phyloP scores from a whole-genome alignment of 1,284 basidiomycete species.

The Ganoderma resinaceum region DNA sequence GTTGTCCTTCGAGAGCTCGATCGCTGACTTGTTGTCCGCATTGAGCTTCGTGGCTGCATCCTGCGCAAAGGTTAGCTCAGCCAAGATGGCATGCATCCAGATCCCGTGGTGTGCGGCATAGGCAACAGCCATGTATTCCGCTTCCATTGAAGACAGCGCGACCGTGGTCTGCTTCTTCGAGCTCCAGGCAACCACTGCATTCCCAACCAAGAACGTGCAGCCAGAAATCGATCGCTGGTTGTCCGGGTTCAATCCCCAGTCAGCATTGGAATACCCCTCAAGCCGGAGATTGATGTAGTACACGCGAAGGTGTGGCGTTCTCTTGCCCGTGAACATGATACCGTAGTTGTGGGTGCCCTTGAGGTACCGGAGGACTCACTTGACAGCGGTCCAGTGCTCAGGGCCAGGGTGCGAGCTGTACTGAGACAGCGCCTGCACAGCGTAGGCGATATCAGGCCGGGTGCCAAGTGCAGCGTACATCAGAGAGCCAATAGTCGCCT shows the following conservation, averaged over 20 bases:
- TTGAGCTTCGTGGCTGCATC: background rate
- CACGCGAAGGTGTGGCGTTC: background rate
- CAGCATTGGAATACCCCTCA: slow-evolving; percentile 11
- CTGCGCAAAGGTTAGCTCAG: slow-evolving; percentile 28
- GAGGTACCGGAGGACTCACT: slow-evolving; percentile 22
- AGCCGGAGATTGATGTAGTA: slow-evolving; percentile 13
- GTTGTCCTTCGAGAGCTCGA: slow-evolving; percentile 11
- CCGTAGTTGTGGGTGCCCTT: slow-evolving; percentile 17
- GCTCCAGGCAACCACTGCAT: slow-evolving; percentile 21
- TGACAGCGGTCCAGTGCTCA: slow-evolving; percentile 21
- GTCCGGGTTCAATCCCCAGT: slow-evolving; percentile 13
- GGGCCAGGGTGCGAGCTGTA: slow-evolving; percentile 11
- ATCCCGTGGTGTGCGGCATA: slow-evolving; percentile 29
- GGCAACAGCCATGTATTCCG: slow-evolving; percentile 27
- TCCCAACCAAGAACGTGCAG: slow-evolving; percentile 16
- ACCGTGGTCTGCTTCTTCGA: slow-evolving; percentile 26
- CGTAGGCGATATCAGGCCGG: slow-evolving; percentile 19
- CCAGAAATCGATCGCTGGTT: slow-evolving; percentile 19
- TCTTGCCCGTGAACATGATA: slow-evolving; percentile 16
- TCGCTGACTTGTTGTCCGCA: slow-evolving; percentile 6
- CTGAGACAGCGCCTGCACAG: slow-evolving; percentile 16
- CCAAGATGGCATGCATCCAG: slow-evolving; percentile 33
- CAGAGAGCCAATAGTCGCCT: slow-evolving; percentile 37
- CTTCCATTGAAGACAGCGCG: slow-evolving; percentile 25
- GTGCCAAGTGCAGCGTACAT: slow-evolving; percentile 43